A percentile compares a stretch with the other conserved stretches of the same genome.
phyloP scores from a whole-genome alignment of 1,284 basidiomycete species.

The Apiotrichum siamense region DNA sequence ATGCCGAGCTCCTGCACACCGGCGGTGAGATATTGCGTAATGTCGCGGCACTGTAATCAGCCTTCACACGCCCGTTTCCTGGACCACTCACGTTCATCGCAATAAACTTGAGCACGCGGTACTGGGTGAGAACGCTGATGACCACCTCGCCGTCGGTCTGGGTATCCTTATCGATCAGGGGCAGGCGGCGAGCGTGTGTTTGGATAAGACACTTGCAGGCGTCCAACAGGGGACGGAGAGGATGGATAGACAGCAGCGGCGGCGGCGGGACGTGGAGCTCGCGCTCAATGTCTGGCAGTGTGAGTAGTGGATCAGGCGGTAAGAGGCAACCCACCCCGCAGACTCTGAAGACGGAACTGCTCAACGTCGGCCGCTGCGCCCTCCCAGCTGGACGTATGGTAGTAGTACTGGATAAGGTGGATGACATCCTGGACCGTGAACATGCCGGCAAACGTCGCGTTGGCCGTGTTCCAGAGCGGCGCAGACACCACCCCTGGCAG shows the following conservation, averaged over 20 bases:
- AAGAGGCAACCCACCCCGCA: conserved; percentile 60
- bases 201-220: conserved; percentile 86
- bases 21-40: conserved; percentile 45
- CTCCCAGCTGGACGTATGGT: conserved; percentile 76
- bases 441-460: conserved; percentile 84
- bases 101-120: conserved; percentile 96
- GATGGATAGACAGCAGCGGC: conserved; percentile 83
- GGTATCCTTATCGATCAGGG: conserved; percentile 86
- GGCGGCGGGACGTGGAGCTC: conserved; percentile 87
- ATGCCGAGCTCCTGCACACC: conserved; percentile 80
- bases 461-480: conserved; percentile 94
- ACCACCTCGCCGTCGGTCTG: conserved; percentile 95
- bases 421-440: conserved; percentile 93
- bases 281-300: conserved; percentile 76
- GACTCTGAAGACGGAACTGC: conserved; percentile 79
- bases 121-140: conserved; percentile 93
- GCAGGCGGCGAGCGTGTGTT: conserved; percentile 90
- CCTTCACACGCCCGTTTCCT: neutral
- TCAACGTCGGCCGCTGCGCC: conserved; percentile 87
- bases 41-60: conserved; percentile 36
- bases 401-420: conserved; percentile 95
- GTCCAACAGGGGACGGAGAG: conserved; percentile 79
- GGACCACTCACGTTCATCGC: conserved; percentile 81
- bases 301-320: neutral
- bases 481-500: conserved; percentile 87